phyloP scores from a whole-genome alignment of 2,329 filamentous ascomycete species.

The Penicillium oxalicum region DNA sequence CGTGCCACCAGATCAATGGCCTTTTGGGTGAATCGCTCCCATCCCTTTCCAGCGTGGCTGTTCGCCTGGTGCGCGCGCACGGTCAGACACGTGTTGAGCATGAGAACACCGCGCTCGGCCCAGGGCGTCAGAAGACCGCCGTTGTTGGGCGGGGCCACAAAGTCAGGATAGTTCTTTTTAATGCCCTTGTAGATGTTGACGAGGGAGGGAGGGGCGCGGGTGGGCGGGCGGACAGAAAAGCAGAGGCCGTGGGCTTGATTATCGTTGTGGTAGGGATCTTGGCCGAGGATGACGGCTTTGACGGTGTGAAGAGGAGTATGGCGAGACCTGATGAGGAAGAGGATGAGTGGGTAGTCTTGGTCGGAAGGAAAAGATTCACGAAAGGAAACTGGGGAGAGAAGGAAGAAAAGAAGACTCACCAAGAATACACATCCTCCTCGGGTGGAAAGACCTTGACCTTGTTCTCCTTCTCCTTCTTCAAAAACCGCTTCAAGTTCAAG shows the following conservation, averaged over 20 bases:
- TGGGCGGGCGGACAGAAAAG: conserved; percentile 89
- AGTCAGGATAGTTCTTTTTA: conserved; percentile 79
- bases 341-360: not conserved
- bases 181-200: conserved; percentile 90
- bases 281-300: conserved; percentile 88
- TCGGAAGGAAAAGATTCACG: not conserved
- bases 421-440: conserved; percentile 84
- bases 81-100: conserved; percentile 92
- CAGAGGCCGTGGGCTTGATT: conserved; percentile 95
- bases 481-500: conserved; percentile 77
- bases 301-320: conserved; percentile 84
- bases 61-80: conserved; percentile 86
- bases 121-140: conserved; percentile 83
- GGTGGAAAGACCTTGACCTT: conserved; percentile 83
- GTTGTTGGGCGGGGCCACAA: conserved; percentile 67
- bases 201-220: conserved; percentile 79
- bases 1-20: conserved; percentile 82
- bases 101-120: conserved; percentile 85
- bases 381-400: too few relatives aligned
- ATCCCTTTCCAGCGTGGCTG: conserved; percentile 77
- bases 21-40: conserved; percentile 88
- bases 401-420: conserved; percentile 51
- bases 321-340: conserved; percentile 66
- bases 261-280: conserved; percentile 93
- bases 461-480: conserved; percentile 67